These are phyloP conservation scores for Platismatia glauca DNA, from an alignment of 495 filamentous ascomycete genomes.

Conservation along the genomic window DNA sequence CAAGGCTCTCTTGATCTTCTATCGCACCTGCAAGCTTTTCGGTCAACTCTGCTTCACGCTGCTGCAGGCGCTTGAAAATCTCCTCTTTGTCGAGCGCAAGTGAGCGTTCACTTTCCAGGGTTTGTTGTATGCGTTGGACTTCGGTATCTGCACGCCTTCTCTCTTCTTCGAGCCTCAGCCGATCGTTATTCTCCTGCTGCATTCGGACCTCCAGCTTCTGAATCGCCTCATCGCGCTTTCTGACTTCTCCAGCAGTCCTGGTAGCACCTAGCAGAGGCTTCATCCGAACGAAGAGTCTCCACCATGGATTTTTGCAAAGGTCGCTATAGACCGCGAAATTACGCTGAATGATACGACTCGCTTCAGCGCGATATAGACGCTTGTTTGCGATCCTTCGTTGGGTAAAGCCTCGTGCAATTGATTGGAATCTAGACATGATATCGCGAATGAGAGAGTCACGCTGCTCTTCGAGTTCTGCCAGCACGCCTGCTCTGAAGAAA, in stretches of 20 bases:
- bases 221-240: slow-evolving; percentile 89
- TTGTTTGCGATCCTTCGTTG: slow-evolving; percentile 85
- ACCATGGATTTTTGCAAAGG: slow-evolving; percentile 89
- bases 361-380: slow-evolving; percentile 85
- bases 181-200: slow-evolving; percentile 62
- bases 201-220: slow-evolving; percentile 74
- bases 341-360: slow-evolving; percentile 85
- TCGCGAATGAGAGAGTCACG: slow-evolving; percentile 84
- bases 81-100: slow-evolving; percentile 96
- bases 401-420: slow-evolving; percentile 77
- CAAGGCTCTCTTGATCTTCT: slow-evolving; percentile 87
- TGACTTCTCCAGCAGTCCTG: slow-evolving; percentile 80
- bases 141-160: slow-evolving; percentile 78
- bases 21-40: slow-evolving; percentile 91
- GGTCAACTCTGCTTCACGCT: slow-evolving; percentile 70
- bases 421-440: slow-evolving; percentile 92
- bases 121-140: slow-evolving; percentile 81
- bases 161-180: slow-evolving; percentile 83
- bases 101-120: slow-evolving; percentile 87
- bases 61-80: slow-evolving; percentile 90
- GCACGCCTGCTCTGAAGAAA: slow-evolving; percentile 93
- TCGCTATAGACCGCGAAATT: slow-evolving; percentile 87
- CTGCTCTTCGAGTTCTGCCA: slow-evolving; percentile 93
- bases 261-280: slow-evolving; percentile 89
- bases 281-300: slow-evolving; percentile 92